Conservation (phyloP, 2,329 filamentous ascomycete genomes). For the Botrytis deweyae region DNA sequence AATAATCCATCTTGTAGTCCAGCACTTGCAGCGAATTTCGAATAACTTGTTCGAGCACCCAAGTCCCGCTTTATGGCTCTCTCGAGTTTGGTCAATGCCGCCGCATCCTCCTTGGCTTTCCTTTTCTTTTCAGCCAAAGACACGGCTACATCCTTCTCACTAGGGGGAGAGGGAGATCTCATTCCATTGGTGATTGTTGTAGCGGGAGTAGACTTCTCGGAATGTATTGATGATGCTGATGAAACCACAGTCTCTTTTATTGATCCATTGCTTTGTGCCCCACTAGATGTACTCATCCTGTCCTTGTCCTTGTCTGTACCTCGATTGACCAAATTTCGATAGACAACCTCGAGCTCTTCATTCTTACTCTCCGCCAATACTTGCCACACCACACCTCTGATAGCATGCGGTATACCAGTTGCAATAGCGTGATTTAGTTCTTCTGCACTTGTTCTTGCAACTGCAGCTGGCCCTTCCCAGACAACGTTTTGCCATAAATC, state of each 20-base stretch:
- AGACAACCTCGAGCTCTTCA: constrained; percentile 82
- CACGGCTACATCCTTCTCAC: constrained; percentile 58
- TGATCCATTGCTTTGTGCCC: constrained; percentile 46
- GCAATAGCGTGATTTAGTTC: constrained; percentile 90
- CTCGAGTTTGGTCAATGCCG: constrained; percentile 76
- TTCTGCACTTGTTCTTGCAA: constrained; percentile 82
- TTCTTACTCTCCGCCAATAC: constrained; percentile 94
- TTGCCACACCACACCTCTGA: constrained; percentile 98
- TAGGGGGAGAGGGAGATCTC: constrained; percentile 56
- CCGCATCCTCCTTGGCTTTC: constrained; percentile 75
- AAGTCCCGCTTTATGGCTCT: constrained; percentile 89
- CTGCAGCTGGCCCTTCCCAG: constrained; percentile 86
- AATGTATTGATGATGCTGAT: constrained; percentile 82
- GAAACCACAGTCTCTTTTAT: constrained; percentile 66
- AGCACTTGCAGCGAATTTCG: constrained; percentile 88
- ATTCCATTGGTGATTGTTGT: constrained; percentile 55
- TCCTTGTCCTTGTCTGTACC: constrained; percentile 80
- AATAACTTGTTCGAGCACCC: constrained; percentile 90
- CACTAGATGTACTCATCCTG: constrained; percentile 47
- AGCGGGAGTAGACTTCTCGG: constrained; percentile 65
- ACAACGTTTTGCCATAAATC: constrained; percentile 97
- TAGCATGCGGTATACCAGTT: constrained; percentile 88
- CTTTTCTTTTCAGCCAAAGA: constrained; percentile 69
- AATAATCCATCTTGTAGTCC: constrained; percentile 92
- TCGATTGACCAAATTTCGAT: constrained; percentile 74